Evolutionary conservation across 1,139 yeast species (phyloP).

Genomic region (Yamadazyma buinensis): DNA sequence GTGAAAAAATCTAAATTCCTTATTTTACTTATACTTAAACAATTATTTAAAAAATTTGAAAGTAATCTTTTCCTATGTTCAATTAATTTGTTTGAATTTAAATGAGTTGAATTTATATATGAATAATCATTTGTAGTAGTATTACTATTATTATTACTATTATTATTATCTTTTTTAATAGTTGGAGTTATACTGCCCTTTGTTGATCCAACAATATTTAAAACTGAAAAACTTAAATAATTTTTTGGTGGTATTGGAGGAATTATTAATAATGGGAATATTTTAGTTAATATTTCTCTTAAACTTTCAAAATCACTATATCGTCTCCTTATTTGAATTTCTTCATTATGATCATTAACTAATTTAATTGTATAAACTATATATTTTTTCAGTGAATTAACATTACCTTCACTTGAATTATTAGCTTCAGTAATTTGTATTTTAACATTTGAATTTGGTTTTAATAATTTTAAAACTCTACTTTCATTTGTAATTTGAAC

Average conservation of each 20-base stretch:
- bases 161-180: conserved; percentile 6
- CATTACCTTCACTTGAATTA: conserved; percentile 67
- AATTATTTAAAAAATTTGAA: conserved; percentile 72
- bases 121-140: conserved; percentile 19
- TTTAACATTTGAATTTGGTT: conserved; percentile 28
- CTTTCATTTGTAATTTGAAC: conserved; percentile 36
- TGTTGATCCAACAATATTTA: conserved; percentile 30
- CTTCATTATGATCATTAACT: conserved; percentile 38
- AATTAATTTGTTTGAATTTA: conserved; percentile 38
- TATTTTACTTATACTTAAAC: conserved; percentile 55
- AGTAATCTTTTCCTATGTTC: conserved; percentile 75
- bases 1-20: conserved; percentile 61
- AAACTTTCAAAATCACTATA: conserved; percentile 91
- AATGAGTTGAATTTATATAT: conserved; percentile 43
- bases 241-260: conserved; percentile 98
- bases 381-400: conserved; percentile 59
- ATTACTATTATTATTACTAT: neutral
- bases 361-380: conserved; percentile 76
- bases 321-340: conserved; percentile 67
- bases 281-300: conserved; percentile 60
- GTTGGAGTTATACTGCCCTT: too few species aligned
- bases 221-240: conserved; percentile 33
- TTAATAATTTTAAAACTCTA: conserved; percentile 34
- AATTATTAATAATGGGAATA: conserved; percentile 77
- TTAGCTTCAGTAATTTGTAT: conserved; percentile 72